These are phyloP conservation scores for Physocladia obscura DNA, from an alignment of 192 early-diverging fungal species.

Conservation along the genomic window DNA sequence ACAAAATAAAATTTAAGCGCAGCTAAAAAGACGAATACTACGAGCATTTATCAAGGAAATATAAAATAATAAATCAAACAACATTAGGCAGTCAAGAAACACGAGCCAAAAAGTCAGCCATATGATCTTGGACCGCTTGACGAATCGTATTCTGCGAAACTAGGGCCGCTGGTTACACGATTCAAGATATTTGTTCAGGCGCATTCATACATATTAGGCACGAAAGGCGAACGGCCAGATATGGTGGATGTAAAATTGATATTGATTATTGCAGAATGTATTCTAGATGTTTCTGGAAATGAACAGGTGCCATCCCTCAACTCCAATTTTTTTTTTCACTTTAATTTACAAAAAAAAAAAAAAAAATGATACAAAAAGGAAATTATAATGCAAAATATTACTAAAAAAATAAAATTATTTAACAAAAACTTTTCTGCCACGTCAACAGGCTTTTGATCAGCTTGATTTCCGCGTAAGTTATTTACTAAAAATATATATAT, in stretches of 20 bases:
- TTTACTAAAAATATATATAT: background rate
- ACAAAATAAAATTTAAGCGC: too few relatives aligned
- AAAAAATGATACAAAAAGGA: background rate
- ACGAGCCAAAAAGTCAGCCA: conserved; percentile 15
- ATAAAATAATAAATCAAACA: too few relatives aligned
- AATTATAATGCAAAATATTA: conserved; percentile 1
- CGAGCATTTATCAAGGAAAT: too few relatives aligned
- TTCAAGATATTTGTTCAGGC: conserved; percentile 16
- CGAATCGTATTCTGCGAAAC: background rate
- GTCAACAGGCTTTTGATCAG: conserved; percentile 4
- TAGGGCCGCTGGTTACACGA: background rate
- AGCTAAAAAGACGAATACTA: too few relatives aligned
- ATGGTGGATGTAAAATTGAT: background rate
- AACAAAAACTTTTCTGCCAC: background rate
- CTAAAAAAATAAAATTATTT: background rate
- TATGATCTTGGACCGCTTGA: background rate
- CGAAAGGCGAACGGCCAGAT: background rate
- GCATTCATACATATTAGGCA: conserved; percentile 8
- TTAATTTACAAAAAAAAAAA: background rate
- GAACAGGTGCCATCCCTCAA: background rate
- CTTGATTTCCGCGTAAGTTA: background rate
- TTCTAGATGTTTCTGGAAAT: background rate
- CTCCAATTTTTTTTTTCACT: background rate
- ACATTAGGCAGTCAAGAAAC: too few relatives aligned
- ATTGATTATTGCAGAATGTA: background rate